Evolutionary conservation across 306 rosid species (phyloP).

Genomic region (Urtica urens): DNA sequence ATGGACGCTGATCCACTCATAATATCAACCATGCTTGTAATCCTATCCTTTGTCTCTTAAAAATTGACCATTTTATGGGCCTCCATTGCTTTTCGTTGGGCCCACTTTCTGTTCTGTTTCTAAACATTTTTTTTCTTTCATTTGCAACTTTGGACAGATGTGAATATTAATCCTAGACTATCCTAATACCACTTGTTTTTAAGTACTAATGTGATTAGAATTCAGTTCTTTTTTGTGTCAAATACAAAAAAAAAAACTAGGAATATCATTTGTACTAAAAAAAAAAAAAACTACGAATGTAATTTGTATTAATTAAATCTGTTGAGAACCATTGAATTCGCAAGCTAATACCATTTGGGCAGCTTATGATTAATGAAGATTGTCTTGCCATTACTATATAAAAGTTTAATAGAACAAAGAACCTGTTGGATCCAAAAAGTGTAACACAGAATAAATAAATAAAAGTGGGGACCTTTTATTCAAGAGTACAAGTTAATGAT

Average conservation of each 20-base stretch:
- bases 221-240: constrained; percentile 15
- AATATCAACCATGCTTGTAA: constrained; percentile 15
- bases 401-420: neutral
- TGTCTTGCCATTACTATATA: neutral
- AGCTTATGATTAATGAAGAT: neutral
- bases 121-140: neutral
- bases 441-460: neutral
- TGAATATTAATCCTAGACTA: too few relatives aligned
- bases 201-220: constrained; percentile 11
- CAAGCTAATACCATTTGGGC: constrained; percentile 3
- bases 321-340: constrained; percentile 6
- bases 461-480: constrained; percentile 2
- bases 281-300: neutral
- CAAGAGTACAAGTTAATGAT: constrained; percentile 11
- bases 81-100: neutral
- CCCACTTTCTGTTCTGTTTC: neutral
- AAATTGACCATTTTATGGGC: constrained; percentile 3
- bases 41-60: neutral
- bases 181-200: too few relatives aligned
- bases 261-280: neutral
- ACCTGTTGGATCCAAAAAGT: constrained; percentile 1
- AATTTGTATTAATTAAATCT: neutral
- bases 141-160: neutral
- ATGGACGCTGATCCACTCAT: constrained; percentile 34
- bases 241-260: neutral